Evolutionary conservation across 108 stramenopile species (phyloP).

Genomic region (Skeletonema grethae): DNA sequence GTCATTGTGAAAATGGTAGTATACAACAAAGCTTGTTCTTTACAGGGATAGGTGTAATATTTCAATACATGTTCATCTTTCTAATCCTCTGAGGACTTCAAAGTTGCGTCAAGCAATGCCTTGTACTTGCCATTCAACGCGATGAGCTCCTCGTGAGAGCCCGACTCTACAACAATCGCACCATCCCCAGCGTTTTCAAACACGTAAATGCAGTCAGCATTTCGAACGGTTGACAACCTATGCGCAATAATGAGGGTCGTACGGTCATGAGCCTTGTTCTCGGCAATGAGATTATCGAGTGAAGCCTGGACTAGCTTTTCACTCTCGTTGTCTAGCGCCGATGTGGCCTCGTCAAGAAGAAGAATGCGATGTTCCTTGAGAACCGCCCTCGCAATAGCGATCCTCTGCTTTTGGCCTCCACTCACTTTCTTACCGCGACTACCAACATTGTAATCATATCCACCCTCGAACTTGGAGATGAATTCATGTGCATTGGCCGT

Average conservation of each 20-base stretch:
- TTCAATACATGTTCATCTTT: too few species aligned
- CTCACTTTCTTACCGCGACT: constrained; percentile 54
- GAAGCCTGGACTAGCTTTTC: constrained; percentile 50
- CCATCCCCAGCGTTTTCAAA: constrained; percentile 61
- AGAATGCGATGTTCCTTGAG: constrained; percentile 51
- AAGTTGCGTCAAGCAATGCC: constrained; percentile 23
- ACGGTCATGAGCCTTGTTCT: constrained; percentile 18
- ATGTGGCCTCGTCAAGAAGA: constrained; percentile 51
- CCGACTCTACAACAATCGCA: constrained; percentile 77
- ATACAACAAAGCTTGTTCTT: too few species aligned
- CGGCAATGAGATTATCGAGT: constrained; percentile 38
- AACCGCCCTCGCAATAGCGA: constrained; percentile 75
- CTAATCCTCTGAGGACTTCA: constrained; percentile 13
- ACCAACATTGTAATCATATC: constrained; percentile 60
- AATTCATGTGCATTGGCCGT: constrained; percentile 66
- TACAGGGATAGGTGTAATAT: too few species aligned
- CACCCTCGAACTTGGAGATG: constrained; percentile 56
- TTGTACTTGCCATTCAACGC: constrained; percentile 28
- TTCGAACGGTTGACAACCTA: constrained; percentile 68
- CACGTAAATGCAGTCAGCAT: constrained; percentile 82
- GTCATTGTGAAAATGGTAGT: too few species aligned
- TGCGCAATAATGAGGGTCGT: constrained; percentile 64
- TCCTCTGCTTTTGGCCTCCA: constrained; percentile 83
- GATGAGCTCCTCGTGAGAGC: constrained; percentile 86
- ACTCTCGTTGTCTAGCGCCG: constrained; percentile 51